These are phyloP conservation scores for Colletotrichum sp. DNA, from an alignment of 2,329 filamentous ascomycete genomes.

Conservation along the genomic window DNA sequence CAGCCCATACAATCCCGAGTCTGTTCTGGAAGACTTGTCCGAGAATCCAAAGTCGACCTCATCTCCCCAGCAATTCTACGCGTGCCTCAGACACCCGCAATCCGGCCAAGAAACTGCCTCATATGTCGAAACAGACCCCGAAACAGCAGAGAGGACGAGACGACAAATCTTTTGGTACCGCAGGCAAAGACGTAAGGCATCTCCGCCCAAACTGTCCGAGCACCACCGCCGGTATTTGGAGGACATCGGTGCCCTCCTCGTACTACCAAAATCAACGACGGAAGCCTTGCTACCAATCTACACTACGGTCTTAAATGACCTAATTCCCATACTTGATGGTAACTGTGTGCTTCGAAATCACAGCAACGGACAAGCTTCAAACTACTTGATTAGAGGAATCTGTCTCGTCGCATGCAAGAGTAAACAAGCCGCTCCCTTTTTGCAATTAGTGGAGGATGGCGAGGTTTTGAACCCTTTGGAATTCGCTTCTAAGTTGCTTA, in stretches of 20 bases:
- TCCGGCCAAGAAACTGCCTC: background rate
- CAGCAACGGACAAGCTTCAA: conserved; percentile 25
- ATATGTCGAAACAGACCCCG: background rate
- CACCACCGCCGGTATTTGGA: conserved; percentile 20
- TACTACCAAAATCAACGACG: conserved; percentile 20
- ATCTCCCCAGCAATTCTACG: background rate
- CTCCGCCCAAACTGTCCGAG: background rate
- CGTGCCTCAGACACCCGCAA: background rate
- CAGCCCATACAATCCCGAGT: conserved; percentile 25
- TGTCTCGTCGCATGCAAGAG: conserved; percentile 29
- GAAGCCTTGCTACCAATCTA: conserved; percentile 22
- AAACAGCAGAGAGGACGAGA: background rate
- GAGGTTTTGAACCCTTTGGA: conserved; percentile 18
- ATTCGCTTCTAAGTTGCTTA: conserved; percentile 23
- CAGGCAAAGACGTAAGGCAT: conserved; percentile 6
- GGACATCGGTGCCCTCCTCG: conserved; percentile 17
- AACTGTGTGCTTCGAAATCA: conserved; percentile 13
- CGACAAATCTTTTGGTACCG: conserved; percentile 21
- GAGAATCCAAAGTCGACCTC: background rate
- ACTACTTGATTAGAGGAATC: conserved; percentile 25
- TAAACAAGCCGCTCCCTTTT: conserved; percentile 26
- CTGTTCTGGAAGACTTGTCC: conserved; percentile 21
- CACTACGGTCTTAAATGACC: conserved; percentile 18
- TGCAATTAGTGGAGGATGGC: conserved; percentile 19
- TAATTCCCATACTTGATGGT: conserved; percentile 23